These are phyloP conservation scores for Chrysanthemum lavandulifolium DNA, from an alignment of 129 eudicot genomes.

Conservation along the genomic window DNA sequence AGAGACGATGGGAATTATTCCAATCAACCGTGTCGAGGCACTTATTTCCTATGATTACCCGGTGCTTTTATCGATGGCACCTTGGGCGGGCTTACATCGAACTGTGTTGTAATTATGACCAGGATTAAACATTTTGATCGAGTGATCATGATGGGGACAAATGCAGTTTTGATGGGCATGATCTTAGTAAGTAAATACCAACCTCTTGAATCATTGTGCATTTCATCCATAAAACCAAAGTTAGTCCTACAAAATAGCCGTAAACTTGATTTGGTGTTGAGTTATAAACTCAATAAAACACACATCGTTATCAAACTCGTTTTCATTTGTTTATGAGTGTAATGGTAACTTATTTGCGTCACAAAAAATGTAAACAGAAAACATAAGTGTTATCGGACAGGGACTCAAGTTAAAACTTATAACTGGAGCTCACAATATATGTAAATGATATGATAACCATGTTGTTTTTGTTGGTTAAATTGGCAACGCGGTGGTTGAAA, in stretches of 20 bases:
- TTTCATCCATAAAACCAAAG: not conserved
- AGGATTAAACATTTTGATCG: slow-evolving; percentile 60
- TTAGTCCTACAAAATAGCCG: not conserved
- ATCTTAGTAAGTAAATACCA: slow-evolving; percentile 50
- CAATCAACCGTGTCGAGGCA: slow-evolving; percentile 94
- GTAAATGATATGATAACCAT: too few relatives aligned
- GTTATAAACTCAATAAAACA: too few relatives aligned
- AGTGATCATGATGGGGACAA: slow-evolving; percentile 76
- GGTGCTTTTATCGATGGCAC: slow-evolving; percentile 93
- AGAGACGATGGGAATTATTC: slow-evolving; percentile 95
- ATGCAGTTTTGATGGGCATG: slow-evolving; percentile 93
- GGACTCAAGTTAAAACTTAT: too few relatives aligned
- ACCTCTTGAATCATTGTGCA: not conserved
- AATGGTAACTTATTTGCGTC: too few relatives aligned
- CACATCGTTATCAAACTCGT: too few relatives aligned
- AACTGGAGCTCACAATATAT: too few relatives aligned
- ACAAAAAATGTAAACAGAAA: not conserved
- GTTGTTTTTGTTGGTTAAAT: slow-evolving; percentile 50
- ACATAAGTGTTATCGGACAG: not conserved
- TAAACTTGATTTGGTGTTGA: not conserved
- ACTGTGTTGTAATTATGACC: slow-evolving; percentile 69
- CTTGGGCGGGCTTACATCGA: slow-evolving; percentile 85
- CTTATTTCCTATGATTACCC: slow-evolving; percentile 92
- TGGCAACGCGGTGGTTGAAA: slow-evolving; percentile 89
- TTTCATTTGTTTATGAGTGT: too few relatives aligned